Base-by-base conservation (phyloP, 2,329 filamentous ascomycete species). In the Penicillium sp. region DNA sequence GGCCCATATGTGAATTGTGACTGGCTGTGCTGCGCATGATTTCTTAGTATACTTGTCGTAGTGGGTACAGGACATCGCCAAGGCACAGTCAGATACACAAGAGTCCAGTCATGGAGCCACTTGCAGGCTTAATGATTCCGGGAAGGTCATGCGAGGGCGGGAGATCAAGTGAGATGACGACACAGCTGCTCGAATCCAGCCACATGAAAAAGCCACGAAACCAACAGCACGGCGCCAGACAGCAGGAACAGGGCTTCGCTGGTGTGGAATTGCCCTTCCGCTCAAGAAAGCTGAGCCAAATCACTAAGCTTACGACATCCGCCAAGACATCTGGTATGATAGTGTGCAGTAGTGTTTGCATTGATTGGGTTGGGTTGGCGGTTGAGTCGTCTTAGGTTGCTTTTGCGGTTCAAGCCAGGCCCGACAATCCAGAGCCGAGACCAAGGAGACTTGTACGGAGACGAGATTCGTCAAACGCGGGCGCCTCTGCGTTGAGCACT, bases 1-100 rank as follows among this genome's bases (percentile, higher is more conserved):
- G 13, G 43, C 6, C 25, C n/a, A 14, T 8, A 43, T 5, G 8
- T n/a, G 10, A 22, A n/a, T 22, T 25, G 40, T 22, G 43, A 25
- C 43, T 46, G 43, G 42, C n/a, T 45, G 22, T 6, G 19, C 40
- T 43, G 40, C 19, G 7, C 13, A 16, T 55, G 58, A 55, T 62
- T 62, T 65, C 55, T 57, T 65, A 58, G 52, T 52, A 61, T 8
- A 1, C 19, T 22, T 22, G 19, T 22, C 19, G 59, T 60, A 52
- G 35, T 37, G 35, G 35, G 57, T 22, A 22, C 19, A 22, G 48
- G 54, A 19, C n/a, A 13, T 8, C 13, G 14, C 35, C 2, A 5
- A 10, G 35, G 25, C 42, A 35, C 33, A 37, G 35, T 37, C 35
- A 37, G 35, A 37, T 37, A 37, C 26, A 38, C n/a, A 6, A 22